Percentiles rank a stretch among this genome's conserved stretches.
Conservation (phyloP, 306 rosid genomes). For the Abrus pulchellus region DNA sequence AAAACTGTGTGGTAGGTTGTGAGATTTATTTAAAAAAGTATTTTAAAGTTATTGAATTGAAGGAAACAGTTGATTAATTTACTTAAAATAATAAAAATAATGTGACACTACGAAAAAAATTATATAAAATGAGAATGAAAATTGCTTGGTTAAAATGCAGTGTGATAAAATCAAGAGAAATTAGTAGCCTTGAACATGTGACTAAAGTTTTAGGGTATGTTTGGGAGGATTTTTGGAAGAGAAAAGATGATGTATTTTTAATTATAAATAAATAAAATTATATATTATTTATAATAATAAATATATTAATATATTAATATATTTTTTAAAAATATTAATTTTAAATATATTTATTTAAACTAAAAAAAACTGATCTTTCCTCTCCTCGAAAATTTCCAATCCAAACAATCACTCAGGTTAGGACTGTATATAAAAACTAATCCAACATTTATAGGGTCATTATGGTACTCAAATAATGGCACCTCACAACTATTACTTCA, state of each 20-base stretch:
- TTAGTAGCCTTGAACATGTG: slow-evolving; percentile 27
- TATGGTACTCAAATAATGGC: slow-evolving; percentile 40
- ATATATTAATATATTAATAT: no score
- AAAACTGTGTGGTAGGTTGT: no score
- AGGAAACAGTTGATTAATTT: not conserved
- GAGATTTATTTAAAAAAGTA: not conserved
- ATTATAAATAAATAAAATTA: no score
- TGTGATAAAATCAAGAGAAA: not conserved
- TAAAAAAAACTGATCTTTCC: no score
- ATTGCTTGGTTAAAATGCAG: not conserved
- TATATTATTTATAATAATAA: no score
- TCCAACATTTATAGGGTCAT: slow-evolving; percentile 34
- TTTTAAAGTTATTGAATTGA: not conserved
- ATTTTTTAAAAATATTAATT: no score
- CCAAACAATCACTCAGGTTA: no score
- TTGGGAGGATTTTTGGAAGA: no score
- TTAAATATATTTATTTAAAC: no score
- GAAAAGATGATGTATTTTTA: no score
- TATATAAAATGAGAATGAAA: not conserved
- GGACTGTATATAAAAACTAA: not conserved
- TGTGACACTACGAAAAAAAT: not conserved
- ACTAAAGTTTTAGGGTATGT: not conserved
- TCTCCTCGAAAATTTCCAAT: no score
- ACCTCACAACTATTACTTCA: slow-evolving; percentile 61
- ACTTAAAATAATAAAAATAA: not conserved